These are phyloP conservation scores for Trichophyton schoenleinii DNA, from an alignment of 2,329 filamentous ascomycete genomes.

Conservation along the genomic window DNA sequence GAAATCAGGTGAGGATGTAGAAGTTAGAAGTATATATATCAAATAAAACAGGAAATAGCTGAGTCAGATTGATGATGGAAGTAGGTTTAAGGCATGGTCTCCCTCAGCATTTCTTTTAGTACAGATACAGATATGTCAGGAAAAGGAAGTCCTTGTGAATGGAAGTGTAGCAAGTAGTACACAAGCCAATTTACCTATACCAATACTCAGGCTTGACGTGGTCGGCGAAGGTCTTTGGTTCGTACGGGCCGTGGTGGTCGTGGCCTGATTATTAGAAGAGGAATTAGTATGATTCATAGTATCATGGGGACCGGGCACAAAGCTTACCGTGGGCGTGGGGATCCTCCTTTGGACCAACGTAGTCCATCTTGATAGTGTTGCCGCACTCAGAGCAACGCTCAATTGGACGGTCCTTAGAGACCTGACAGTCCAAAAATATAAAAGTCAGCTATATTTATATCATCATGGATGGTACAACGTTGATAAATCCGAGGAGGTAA, in stretches of 20 bases:
- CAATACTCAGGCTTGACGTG: slow-evolving; percentile 91
- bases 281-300: background rate
- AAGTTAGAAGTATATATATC: background rate
- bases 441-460: background rate
- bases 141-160: background rate
- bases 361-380: slow-evolving; percentile 95
- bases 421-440: slow-evolving; percentile 35
- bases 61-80: background rate
- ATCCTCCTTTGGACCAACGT: slow-evolving; percentile 72
- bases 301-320: background rate
- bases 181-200: slow-evolving; percentile 43
- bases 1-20: background rate
- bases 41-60: background rate
- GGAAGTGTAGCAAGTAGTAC: background rate
- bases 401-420: slow-evolving; percentile 77
- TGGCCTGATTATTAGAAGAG: background rate
- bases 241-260: slow-evolving; percentile 39
- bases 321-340: slow-evolving; percentile 37
- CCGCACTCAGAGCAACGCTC: slow-evolving; percentile 97
- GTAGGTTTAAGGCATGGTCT: background rate
- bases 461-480: too few relatives aligned
- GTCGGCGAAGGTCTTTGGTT: slow-evolving; percentile 95
- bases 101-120: background rate
- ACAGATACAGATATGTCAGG: slow-evolving; percentile 2
- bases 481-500: too few relatives aligned